Evolutionary conservation across 352 stramenopile species (phyloP).

Genomic region (Phytopythium boreale): DNA sequence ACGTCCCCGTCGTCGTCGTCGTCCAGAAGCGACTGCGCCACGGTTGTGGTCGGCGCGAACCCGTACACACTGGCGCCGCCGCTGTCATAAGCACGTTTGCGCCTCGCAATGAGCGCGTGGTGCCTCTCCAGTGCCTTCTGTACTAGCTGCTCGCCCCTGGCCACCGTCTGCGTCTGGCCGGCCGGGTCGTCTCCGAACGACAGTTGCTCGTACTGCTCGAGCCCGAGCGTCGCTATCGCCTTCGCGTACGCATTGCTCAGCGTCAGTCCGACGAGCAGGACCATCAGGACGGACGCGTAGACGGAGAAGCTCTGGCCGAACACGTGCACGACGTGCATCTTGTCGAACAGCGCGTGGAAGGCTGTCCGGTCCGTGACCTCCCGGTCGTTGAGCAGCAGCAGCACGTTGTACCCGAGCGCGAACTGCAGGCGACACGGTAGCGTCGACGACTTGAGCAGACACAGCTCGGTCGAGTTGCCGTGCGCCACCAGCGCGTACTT

Average conservation of each 20-base stretch:
- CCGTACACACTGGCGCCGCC: constrained; percentile 25
- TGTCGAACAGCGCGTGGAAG: constrained; percentile 49
- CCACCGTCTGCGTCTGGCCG: constrained; percentile 37
- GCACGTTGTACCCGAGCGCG: constrained; percentile 60
- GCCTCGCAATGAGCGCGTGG: constrained; percentile 26
- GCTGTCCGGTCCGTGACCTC: constrained; percentile 39
- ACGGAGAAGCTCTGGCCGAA: constrained; percentile 51
- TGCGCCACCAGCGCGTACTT: constrained; percentile 46
- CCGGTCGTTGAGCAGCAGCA: constrained; percentile 47
- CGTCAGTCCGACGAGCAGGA: constrained; percentile 44
- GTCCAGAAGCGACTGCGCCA: constrained; percentile 18
- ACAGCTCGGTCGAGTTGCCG: constrained; percentile 55
- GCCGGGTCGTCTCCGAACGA: constrained; percentile 22
- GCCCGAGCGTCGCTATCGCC: constrained; percentile 44
- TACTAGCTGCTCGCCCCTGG: constrained; percentile 46
- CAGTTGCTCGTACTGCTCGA: constrained; percentile 72
- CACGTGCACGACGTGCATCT: constrained; percentile 56
- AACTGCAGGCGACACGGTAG: constrained; percentile 72
- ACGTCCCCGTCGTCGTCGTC: constrained; percentile 13
- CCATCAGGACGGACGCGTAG: constrained; percentile 56
- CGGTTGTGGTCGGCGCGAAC: constrained; percentile 17
- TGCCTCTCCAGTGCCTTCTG: constrained; percentile 49
- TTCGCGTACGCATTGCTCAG: constrained; percentile 50
- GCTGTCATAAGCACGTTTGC: constrained; percentile 32
- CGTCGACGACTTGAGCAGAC: constrained; percentile 59